phyloP scores from a whole-genome alignment of 1,284 basidiomycete genomes.

The Bjerkandera adusta region DNA sequence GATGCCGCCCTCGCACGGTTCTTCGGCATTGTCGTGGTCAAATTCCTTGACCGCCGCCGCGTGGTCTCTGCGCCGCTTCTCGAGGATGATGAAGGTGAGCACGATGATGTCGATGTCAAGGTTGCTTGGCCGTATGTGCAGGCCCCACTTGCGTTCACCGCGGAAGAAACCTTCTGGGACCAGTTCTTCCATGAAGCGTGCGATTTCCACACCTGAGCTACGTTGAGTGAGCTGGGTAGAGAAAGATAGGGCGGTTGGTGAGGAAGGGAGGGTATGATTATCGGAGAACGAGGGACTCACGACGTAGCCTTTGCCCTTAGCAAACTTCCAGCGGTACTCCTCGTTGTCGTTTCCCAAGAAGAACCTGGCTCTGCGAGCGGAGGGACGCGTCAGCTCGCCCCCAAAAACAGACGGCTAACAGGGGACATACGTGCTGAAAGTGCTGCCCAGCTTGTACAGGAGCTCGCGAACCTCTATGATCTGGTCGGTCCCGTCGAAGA shows the following conservation, averaged over 20 bases:
- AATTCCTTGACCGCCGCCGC: not conserved
- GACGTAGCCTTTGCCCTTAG: conserved; percentile 38
- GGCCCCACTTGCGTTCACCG: conserved; percentile 42
- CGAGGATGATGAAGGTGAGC: conserved; percentile 51
- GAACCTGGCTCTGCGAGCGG: conserved; percentile 39
- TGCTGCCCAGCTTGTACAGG: conserved; percentile 39
- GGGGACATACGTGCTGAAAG: conserved; percentile 43
- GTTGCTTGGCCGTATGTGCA: conserved; percentile 39
- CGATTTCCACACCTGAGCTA: conserved; percentile 39
- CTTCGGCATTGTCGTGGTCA: conserved; percentile 3
- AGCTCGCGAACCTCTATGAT: conserved; percentile 40
- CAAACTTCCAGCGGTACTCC: conserved; percentile 50
- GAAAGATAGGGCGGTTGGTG: not conserved
- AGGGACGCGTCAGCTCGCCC: conserved; percentile 1
- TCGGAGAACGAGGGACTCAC: conserved; percentile 27
- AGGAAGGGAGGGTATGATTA: not conserved
- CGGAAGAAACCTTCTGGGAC: conserved; percentile 43
- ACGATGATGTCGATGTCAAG: conserved; percentile 50
- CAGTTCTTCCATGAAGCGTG: conserved; percentile 33
- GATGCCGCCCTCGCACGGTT: conserved; percentile 12
- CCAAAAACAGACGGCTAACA: not conserved
- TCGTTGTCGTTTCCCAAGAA: conserved; percentile 48
- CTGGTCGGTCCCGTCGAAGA: conserved; percentile 34
- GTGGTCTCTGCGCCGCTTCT: conserved; percentile 44
- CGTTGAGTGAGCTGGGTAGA: conserved; percentile 34